Evolutionary conservation across 495 filamentous ascomycete genomes (phyloP).

Genomic region (Physcia stellaris): DNA sequence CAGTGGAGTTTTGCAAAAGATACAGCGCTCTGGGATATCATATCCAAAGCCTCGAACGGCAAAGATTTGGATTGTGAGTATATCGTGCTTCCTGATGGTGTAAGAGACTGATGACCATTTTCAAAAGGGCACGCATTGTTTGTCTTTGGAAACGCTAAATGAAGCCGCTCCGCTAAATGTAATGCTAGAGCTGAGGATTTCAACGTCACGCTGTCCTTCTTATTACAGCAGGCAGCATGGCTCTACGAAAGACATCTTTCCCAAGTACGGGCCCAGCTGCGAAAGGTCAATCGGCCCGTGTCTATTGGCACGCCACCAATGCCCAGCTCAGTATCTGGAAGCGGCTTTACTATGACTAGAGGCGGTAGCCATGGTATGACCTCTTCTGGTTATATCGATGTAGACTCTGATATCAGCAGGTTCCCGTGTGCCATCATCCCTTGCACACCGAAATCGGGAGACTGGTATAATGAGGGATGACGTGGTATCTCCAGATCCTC

Average conservation of each 20-base stretch:
- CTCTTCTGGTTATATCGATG: conserved; percentile 4
- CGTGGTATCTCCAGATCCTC: no score
- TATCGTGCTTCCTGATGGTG: conserved; percentile 2
- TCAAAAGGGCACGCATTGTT: conserved; percentile 74
- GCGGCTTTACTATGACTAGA: conserved; percentile 40
- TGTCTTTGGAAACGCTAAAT: conserved; percentile 16
- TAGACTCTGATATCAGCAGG: conserved; percentile 23
- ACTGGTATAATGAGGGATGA: no score
- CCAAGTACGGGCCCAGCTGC: conserved; percentile 82
- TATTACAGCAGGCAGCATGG: conserved; percentile 90
- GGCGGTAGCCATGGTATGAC: conserved; percentile 40
- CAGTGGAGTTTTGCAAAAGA: conserved; percentile 74
- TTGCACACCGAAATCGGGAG: no score
- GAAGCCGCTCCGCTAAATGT: conserved; percentile 6
- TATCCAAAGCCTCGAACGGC: conserved; percentile 62
- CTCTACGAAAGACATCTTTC: conserved; percentile 83
- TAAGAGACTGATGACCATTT: conserved; percentile 21
- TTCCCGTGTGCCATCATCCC: conserved; percentile 41
- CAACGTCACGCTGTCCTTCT: conserved; percentile 70
- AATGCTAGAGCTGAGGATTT: conserved; percentile 41
- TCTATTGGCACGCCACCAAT: conserved; percentile 31
- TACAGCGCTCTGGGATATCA: conserved; percentile 73
- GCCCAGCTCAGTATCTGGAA: conserved; percentile 35
- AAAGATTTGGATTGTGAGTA: conserved; percentile 68
- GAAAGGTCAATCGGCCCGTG: conserved; percentile 46